Evolutionary conservation across 495 filamentous ascomycete species (phyloP).

Genomic region (Entonaema liquescens): DNA sequence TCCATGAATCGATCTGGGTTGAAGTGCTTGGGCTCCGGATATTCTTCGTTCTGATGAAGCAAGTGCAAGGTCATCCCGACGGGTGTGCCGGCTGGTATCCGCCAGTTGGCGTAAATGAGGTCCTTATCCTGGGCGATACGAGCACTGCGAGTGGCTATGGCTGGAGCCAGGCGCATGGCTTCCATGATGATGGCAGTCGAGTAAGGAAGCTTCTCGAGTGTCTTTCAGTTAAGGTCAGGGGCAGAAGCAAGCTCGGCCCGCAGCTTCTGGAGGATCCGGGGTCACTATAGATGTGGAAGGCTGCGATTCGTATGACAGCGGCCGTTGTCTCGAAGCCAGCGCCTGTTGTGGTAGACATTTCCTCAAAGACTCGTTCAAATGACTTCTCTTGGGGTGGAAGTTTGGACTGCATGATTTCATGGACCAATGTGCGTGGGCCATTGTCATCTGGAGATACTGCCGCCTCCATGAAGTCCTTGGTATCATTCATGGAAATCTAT

Average conservation of each 20-base stretch:
- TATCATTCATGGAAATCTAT: slow-evolving; percentile 18
- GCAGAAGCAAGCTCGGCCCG: slow-evolving; percentile 36
- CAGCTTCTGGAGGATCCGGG: slow-evolving; percentile 35
- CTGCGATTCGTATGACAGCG: slow-evolving; percentile 33
- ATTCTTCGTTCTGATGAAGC: slow-evolving; percentile 45
- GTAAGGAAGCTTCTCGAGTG: slow-evolving; percentile 49
- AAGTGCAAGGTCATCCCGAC: slow-evolving; percentile 48
- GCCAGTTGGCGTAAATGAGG: slow-evolving; percentile 54
- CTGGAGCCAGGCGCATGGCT: slow-evolving; percentile 49
- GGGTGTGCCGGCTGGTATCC: slow-evolving; percentile 55
- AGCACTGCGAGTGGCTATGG: slow-evolving; percentile 47
- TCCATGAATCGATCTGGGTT: slow-evolving; percentile 54
- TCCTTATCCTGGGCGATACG: slow-evolving; percentile 49
- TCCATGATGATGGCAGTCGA: slow-evolving; percentile 50
- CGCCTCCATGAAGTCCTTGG: slow-evolving; percentile 23
- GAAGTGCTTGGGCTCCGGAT: slow-evolving; percentile 48
- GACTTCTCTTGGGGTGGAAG: slow-evolving; percentile 45
- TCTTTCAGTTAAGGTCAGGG: background rate
- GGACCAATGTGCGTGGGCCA: slow-evolving; percentile 36
- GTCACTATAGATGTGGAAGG: slow-evolving; percentile 42
- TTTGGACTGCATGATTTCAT: slow-evolving; percentile 46
- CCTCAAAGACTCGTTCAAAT: slow-evolving; percentile 36
- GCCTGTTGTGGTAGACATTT: slow-evolving; percentile 39
- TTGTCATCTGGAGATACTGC: slow-evolving; percentile 30
- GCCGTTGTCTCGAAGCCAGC: slow-evolving; percentile 49